A percentile compares a stretch with the other conserved stretches of the same genome.
Evolutionary conservation across 345 rosid species (phyloP).

Genomic region (Pistacia integerrima): DNA sequence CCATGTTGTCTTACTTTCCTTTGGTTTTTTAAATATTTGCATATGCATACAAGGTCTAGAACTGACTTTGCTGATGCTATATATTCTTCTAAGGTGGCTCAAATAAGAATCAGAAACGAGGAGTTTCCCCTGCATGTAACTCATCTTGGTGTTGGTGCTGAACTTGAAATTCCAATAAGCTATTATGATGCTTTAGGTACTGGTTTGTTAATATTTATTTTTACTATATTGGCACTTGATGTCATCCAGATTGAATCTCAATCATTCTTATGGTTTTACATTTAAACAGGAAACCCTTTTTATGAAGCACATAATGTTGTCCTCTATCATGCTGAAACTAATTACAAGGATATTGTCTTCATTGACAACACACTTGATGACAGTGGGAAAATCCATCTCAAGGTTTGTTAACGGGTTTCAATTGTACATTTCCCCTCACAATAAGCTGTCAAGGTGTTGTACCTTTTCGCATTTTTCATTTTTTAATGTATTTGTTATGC

Average conservation of each 20-base stretch:
- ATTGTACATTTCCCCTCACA: neutral
- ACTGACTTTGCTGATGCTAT: conserved; percentile 1
- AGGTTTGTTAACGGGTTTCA: conserved; percentile 48
- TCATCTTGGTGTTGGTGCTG: conserved; percentile 78
- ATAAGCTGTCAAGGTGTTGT: neutral
- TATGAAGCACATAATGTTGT: conserved; percentile 67
- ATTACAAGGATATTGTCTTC: conserved; percentile 67
- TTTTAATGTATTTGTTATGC: neutral
- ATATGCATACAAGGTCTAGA: conserved; percentile 8
- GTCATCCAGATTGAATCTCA: conserved; percentile 16
- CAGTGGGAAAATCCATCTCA: conserved; percentile 51
- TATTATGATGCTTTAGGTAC: conserved; percentile 76
- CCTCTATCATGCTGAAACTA: conserved; percentile 59
- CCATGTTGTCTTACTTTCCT: neutral
- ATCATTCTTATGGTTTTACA: conserved; percentile 22
- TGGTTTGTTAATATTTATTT: conserved; percentile 1
- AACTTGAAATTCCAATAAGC: conserved; percentile 66
- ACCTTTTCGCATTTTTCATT: neutral
- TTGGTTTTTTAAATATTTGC: neutral
- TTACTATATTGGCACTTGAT: conserved; percentile 14
- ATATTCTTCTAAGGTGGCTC: conserved; percentile 65
- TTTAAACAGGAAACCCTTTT: conserved; percentile 68
- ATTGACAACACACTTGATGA: conserved; percentile 38
- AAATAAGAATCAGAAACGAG: conserved; percentile 64
- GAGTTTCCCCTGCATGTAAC: conserved; percentile 46